Conservation (phyloP, 2,329 filamentous ascomycete genomes). For the Colletotrichum sp. region DNA sequence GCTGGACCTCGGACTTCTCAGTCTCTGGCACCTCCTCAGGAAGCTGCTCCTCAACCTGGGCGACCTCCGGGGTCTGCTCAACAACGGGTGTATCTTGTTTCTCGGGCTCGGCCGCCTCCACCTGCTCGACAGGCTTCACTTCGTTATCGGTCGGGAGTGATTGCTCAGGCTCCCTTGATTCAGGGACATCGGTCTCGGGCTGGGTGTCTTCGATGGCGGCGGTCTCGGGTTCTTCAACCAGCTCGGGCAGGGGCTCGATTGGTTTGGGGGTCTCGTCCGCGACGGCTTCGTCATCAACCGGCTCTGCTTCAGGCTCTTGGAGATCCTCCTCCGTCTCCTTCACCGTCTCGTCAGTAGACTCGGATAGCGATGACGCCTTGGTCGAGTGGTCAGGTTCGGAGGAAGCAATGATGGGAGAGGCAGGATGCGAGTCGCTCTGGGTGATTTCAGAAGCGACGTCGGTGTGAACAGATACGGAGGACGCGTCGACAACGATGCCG, state of each 20-base stretch:
- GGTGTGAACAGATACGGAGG: constrained; percentile 43
- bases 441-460: constrained; percentile 54
- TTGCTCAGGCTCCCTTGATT: background rate
- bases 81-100: constrained; percentile 15
- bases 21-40: background rate
- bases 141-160: constrained; percentile 22
- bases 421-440: constrained; percentile 61
- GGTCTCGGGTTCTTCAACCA: background rate
- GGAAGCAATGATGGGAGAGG: constrained; percentile 57
- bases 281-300: background rate
- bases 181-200: background rate
- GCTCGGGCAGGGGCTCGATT: background rate
- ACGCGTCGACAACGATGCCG: constrained; percentile 55
- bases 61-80: background rate
- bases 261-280: constrained; percentile 24
- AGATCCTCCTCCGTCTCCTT: constrained; percentile 41
- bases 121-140: constrained; percentile 25
- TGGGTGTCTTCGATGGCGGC: background rate
- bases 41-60: background rate
- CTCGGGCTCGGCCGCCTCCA: constrained; percentile 23
- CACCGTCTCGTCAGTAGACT: constrained; percentile 66
- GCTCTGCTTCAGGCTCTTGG: background rate
- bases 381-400: constrained; percentile 66
- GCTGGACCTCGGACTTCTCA: background rate
- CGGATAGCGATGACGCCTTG: constrained; percentile 68